A percentile compares a stretch with the other conserved stretches of the same genome.
Conservation (phyloP, 2,329 filamentous ascomycete genomes). For the Ophiosphaerella herpotricha region DNA sequence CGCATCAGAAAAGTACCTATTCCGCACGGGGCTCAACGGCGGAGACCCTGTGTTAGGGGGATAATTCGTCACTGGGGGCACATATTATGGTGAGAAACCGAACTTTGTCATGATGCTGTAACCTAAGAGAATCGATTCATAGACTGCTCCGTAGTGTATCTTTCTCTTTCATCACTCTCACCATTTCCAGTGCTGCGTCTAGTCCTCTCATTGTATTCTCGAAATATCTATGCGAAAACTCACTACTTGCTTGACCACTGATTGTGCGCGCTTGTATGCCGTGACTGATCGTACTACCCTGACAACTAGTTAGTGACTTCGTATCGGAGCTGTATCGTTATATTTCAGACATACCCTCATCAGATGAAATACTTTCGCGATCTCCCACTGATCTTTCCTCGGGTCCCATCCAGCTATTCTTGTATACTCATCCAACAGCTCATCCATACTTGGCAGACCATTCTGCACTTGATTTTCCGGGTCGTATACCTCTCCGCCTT, state of each 20-base stretch:
- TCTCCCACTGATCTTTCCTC: constrained; percentile 37
- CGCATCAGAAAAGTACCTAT: too few relatives aligned
- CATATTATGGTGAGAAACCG: background rate
- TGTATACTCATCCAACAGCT: constrained; percentile 67
- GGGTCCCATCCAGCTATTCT: constrained; percentile 74
- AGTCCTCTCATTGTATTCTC: constrained; percentile 39
- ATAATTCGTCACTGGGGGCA: too few relatives aligned
- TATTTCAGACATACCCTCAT: constrained; percentile 36
- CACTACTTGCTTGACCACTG: constrained; percentile 43
- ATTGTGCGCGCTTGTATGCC: constrained; percentile 44
- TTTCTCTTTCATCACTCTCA: constrained; percentile 33
- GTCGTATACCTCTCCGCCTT: constrained; percentile 47
- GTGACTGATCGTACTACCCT: constrained; percentile 43
- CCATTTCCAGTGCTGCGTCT: constrained; percentile 33
- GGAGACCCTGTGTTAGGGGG: too few relatives aligned
- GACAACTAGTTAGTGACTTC: background rate
- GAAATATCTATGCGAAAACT: constrained; percentile 43
- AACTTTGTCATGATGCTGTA: background rate
- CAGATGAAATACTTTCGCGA: constrained; percentile 42
- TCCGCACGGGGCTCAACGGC: too few relatives aligned
- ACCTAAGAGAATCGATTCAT: constrained; percentile 5
- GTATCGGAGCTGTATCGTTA: background rate
- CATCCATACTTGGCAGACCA: constrained; percentile 66
- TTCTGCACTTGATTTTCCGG: constrained; percentile 52
- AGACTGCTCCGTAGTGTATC: constrained; percentile 29